These are phyloP conservation scores for Puccinellia tenuiflora DNA, from an alignment of 176 grass and related monocot genomes.

Conservation along the genomic window DNA sequence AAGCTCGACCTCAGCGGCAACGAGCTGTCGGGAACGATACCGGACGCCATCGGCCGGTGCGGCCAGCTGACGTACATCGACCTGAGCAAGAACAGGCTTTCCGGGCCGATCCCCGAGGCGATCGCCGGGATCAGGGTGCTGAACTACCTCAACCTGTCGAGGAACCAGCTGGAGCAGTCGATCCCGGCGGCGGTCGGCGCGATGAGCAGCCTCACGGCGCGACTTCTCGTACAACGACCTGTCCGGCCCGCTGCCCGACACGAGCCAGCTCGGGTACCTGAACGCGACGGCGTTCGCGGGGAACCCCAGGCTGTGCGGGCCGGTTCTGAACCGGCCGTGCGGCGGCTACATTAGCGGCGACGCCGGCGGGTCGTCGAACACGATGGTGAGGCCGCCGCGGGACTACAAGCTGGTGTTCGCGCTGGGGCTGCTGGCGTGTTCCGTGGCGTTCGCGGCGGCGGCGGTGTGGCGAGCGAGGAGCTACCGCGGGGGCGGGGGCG, in stretches of 20 bases:
- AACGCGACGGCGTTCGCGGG: slow-evolving; percentile 76
- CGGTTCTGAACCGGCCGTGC: slow-evolving; percentile 40
- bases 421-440: slow-evolving; percentile 69
- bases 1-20: slow-evolving; percentile 82
- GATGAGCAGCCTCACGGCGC: slow-evolving; percentile 74
- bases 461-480: slow-evolving; percentile 57
- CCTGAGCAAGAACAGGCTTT: slow-evolving; percentile 80
- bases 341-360: not conserved
- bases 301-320: slow-evolving; percentile 66
- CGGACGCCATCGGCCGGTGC: slow-evolving; percentile 38
- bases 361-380: not conserved
- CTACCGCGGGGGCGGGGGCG: slow-evolving; percentile 10
- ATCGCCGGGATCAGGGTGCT: slow-evolving; percentile 53
- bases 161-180: slow-evolving; percentile 52
- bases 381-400: not conserved
- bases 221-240: slow-evolving; percentile 94
- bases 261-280: slow-evolving; percentile 72
- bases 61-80: slow-evolving; percentile 81
- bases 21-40: slow-evolving; percentile 40
- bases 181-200: slow-evolving; percentile 59
- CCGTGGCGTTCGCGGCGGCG: slow-evolving; percentile 63
- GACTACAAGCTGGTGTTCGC: slow-evolving; percentile 78
- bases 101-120: slow-evolving; percentile 45
- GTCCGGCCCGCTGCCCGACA: slow-evolving; percentile 50
- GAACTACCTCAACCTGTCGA: slow-evolving; percentile 81